These are phyloP conservation scores for Crepidotus sp. DNA, from an alignment of 1,284 basidiomycete species.

Conservation along the genomic window DNA sequence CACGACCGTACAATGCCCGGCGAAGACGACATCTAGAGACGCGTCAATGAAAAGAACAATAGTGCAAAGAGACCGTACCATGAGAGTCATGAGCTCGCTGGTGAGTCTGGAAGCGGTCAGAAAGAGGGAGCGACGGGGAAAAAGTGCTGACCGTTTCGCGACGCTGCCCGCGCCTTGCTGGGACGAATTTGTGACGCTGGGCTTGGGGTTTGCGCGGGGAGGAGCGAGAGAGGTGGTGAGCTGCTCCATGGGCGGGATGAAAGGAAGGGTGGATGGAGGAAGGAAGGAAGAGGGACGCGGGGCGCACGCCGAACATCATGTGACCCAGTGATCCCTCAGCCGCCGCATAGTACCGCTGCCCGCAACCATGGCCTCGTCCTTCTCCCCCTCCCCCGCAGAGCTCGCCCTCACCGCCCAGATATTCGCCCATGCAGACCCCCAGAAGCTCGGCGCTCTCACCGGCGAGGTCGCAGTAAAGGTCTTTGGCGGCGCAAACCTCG, in stretches of 20 bases:
- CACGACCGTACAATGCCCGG: slow-evolving; percentile 62
- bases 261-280: neutral
- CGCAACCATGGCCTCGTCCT: too few species aligned
- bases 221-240: slow-evolving; percentile 58
- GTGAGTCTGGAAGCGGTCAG: slow-evolving; percentile 41
- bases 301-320: neutral
- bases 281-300: neutral
- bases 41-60: neutral
- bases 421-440: slow-evolving; percentile 59
- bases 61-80: slow-evolving; percentile 52
- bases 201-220: slow-evolving; percentile 46
- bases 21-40: slow-evolving; percentile 68
- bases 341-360: too few species aligned
- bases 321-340: neutral
- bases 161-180: slow-evolving; percentile 62
- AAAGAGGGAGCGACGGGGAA: slow-evolving; percentile 5
- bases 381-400: slow-evolving; percentile 60
- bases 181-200: slow-evolving; percentile 39
- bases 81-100: slow-evolving; percentile 77
- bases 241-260: slow-evolving; percentile 47
- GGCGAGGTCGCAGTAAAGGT: slow-evolving; percentile 80
- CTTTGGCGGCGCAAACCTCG: slow-evolving; percentile 72
- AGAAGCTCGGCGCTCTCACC: slow-evolving; percentile 75
- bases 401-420: slow-evolving; percentile 60
- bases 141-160: slow-evolving; percentile 56